Evolutionary conservation across 176 grass and related monocot species (phyloP).

Genomic region (Bonia amplexicaulis): DNA sequence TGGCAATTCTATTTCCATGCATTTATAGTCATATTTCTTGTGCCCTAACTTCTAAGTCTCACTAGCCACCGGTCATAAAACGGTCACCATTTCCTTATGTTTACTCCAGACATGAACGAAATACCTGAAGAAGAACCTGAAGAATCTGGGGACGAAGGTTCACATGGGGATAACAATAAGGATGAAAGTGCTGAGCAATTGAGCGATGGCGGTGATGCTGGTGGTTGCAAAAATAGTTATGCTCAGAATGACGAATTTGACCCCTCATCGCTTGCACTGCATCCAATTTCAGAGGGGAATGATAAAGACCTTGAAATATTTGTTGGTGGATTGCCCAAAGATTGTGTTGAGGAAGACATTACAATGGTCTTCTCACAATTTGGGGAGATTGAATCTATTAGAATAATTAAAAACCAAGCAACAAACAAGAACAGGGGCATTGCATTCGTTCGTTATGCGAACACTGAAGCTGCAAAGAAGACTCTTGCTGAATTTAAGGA

Average conservation of each 20-base stretch:
- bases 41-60: neutral
- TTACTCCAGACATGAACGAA: slow-evolving; percentile 25
- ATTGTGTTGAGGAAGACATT: slow-evolving; percentile 62
- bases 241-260: slow-evolving; percentile 28
- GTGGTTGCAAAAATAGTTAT: neutral
- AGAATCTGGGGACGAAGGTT: slow-evolving; percentile 4
- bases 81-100: slow-evolving; percentile 1
- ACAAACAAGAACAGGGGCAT: slow-evolving; percentile 46
- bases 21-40: neutral
- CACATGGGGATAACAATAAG: slow-evolving; percentile 2
- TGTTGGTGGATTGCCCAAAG: slow-evolving; percentile 54
- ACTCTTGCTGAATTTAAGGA: slow-evolving; percentile 68
- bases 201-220: slow-evolving; percentile 7
- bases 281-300: slow-evolving; percentile 23
- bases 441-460: slow-evolving; percentile 67
- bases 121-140: slow-evolving; percentile 7
- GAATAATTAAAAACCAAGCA: slow-evolving; percentile 39
- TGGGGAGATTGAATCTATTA: slow-evolving; percentile 69
- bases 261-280: slow-evolving; percentile 20
- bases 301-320: slow-evolving; percentile 62
- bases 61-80: neutral
- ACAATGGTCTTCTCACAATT: slow-evolving; percentile 48
- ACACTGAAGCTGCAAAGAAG: slow-evolving; percentile 55
- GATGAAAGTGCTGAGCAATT: slow-evolving; percentile 9
- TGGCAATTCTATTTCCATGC: neutral